Evolutionary conservation across 2,329 filamentous ascomycete species (phyloP), one percentile per base, ranked within the genome.

Genomic region (Fusarium bulbicola): DNA sequence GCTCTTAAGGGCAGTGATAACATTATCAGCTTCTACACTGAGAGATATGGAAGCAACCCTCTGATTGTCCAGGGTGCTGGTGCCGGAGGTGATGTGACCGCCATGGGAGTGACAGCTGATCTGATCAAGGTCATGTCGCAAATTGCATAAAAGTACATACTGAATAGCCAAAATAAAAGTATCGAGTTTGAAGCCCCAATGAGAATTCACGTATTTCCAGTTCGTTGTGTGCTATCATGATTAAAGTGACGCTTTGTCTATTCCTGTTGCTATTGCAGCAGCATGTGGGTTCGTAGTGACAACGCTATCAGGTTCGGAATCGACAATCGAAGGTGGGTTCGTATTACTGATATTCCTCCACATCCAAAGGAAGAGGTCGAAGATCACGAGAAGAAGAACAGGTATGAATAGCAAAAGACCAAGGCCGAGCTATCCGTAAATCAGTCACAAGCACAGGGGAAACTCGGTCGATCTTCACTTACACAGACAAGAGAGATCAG

Each of bases 11-110:
- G 96, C 40, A 98, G 95, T 82, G 96, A 98, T 82, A 99, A 99
- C 86, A 97, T 99, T 81, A 97, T 99, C 81, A 97, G 92, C 86
- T 98, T 99, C 87, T 97, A 98, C 84, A 99, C 96, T 11, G 93
- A 97, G 87, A 89, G 96, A 78, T 99, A 99, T 80, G 95, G 95
- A 66, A 89, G 87, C 80, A 97, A 95, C 83, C 95, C 96, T 47
- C 86, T 99, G 72, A 97, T 98, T 80, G 90, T 99, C 72, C 95
- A 98, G 85, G 96, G 96, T 67, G 95, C 94, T 40, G 96, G 95
- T 69, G 96, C 96, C 32, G 96, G 96, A 77, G 95, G 93, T 73
- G 95, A 98, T 49, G 95, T 98, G 59, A 99, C 96, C 39, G 96
- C 96, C 34, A 98, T 98, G 95, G 96, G 96, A 68, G 95, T 99